These are phyloP conservation scores for Pseudoturritis turrita DNA, from an alignment of 345 rosid species.

Conservation along the genomic window DNA sequence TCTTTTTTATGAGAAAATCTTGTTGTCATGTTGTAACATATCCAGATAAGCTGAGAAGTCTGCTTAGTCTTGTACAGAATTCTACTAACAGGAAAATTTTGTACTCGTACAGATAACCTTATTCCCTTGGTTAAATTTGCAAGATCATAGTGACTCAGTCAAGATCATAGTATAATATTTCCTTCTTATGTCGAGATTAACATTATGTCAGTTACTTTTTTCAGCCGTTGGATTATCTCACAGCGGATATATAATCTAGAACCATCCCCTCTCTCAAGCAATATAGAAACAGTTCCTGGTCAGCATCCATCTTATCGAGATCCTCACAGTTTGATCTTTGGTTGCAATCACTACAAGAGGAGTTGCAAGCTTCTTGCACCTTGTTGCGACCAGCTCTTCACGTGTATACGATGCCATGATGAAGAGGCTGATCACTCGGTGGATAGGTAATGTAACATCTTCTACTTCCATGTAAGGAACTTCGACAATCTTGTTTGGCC, in stretches of 20 bases:
- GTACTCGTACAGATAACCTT: neutral
- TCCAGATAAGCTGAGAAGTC: neutral
- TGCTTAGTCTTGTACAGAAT: neutral
- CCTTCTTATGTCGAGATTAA: neutral
- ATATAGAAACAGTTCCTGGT: conserved; percentile 42
- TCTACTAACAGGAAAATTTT: neutral
- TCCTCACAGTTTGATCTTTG: conserved; percentile 50
- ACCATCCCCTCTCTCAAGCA: conserved; percentile 33
- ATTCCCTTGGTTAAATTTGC: neutral
- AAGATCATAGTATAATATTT: neutral
- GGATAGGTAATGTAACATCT: conserved; percentile 52
- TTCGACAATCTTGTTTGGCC: neutral
- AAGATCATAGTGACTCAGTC: neutral
- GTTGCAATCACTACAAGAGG: conserved; percentile 81
- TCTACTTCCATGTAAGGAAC: neutral
- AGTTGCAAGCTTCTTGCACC: conserved; percentile 74
- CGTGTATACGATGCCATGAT: conserved; percentile 81
- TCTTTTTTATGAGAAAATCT: neutral
- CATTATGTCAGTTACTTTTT: conserved; percentile 13
- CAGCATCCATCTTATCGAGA: conserved; percentile 62
- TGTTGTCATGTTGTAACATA: neutral
- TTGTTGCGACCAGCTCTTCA: conserved; percentile 66
- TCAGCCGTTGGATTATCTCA: conserved; percentile 73
- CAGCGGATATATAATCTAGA: conserved; percentile 41
- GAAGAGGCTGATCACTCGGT: conserved; percentile 76